These are phyloP conservation scores for Nematocida parisii DNA, from an alignment of 371 early-diverging fungal genomes.

Conservation along the genomic window DNA sequence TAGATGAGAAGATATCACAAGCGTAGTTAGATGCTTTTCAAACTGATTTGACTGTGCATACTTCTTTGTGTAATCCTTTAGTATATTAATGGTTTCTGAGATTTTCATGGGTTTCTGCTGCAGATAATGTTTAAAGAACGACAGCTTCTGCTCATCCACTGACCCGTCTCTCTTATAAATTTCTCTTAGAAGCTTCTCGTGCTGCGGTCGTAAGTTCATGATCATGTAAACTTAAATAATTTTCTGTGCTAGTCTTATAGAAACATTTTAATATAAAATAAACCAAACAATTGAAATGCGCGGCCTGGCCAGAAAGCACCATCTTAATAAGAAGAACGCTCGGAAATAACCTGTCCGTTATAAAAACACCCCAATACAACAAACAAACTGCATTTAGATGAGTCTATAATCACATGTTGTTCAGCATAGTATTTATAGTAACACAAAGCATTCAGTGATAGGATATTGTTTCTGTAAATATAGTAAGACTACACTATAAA, in stretches of 20 bases:
- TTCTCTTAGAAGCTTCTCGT: constrained; percentile 53
- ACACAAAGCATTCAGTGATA: too few relatives aligned
- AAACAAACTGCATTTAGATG: too few relatives aligned
- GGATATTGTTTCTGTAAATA: too few relatives aligned
- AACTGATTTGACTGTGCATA: constrained; percentile 13
- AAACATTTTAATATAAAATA: not conserved
- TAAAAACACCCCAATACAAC: too few relatives aligned
- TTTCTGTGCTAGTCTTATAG: constrained; percentile 10
- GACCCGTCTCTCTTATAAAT: constrained; percentile 57
- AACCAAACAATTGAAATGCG: not conserved
- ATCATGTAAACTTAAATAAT: constrained; percentile 55
- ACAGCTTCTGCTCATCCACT: constrained; percentile 61
- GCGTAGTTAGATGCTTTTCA: constrained; percentile 41
- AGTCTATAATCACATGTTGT: too few relatives aligned
- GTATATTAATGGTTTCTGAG: constrained; percentile 31
- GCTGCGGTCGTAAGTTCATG: constrained; percentile 58
- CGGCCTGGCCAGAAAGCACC: too few relatives aligned
- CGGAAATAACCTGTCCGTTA: too few relatives aligned
- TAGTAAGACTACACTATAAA: too few relatives aligned
- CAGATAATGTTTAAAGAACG: constrained; percentile 60
- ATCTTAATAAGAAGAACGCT: too few relatives aligned
- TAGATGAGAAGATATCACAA: constrained; percentile 47
- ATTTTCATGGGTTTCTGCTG: constrained; percentile 62
- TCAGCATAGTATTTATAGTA: too few relatives aligned
- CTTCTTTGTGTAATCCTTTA: constrained; percentile 54